Conservation (phyloP, 108 stramenopile genomes). For the Skeletonema menzelii region DNA sequence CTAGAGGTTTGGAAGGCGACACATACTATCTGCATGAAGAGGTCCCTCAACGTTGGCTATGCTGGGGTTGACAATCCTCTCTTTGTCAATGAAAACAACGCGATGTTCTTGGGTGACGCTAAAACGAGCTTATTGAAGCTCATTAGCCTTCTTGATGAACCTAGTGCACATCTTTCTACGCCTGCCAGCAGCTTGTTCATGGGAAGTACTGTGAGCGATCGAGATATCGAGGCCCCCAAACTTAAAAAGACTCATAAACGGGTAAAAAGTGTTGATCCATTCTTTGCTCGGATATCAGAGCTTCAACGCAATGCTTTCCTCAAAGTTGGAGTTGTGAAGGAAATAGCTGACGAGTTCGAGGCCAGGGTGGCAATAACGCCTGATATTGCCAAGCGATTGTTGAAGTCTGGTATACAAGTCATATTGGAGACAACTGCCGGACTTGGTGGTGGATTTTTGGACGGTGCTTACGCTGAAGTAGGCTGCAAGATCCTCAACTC, state of each 20-base stretch:
- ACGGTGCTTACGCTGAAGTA: constrained; percentile 65
- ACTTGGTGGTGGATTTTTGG: constrained; percentile 60
- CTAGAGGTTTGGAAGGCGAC: constrained; percentile 83
- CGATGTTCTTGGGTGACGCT: constrained; percentile 86
- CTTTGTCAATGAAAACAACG: constrained; percentile 81
- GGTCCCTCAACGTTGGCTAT: constrained; percentile 83
- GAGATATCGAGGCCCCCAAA: constrained; percentile 10
- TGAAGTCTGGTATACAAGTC: constrained; percentile 56
- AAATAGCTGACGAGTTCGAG: constrained; percentile 57
- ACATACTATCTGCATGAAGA: constrained; percentile 75
- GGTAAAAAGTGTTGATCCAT: constrained; percentile 31
- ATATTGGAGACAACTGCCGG: constrained; percentile 69
- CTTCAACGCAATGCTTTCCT: constrained; percentile 49
- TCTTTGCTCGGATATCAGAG: constrained; percentile 44
- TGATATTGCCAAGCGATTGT: constrained; percentile 47
- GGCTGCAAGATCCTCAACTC: constrained; percentile 61
- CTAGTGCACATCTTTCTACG: not conserved
- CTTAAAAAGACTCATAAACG: not conserved
- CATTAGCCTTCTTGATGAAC: constrained; percentile 35
- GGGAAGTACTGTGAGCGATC: not conserved
- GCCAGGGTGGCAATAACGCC: constrained; percentile 61
- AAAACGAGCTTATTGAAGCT: constrained; percentile 82
- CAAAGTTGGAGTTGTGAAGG: constrained; percentile 74
- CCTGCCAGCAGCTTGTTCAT: not conserved
- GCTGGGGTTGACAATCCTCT: constrained; percentile 90